Evolutionary conservation across 352 stramenopile species (phyloP), one percentile per base, ranked within the genome.

Genomic region (Globisporangium megalacanthum): DNA sequence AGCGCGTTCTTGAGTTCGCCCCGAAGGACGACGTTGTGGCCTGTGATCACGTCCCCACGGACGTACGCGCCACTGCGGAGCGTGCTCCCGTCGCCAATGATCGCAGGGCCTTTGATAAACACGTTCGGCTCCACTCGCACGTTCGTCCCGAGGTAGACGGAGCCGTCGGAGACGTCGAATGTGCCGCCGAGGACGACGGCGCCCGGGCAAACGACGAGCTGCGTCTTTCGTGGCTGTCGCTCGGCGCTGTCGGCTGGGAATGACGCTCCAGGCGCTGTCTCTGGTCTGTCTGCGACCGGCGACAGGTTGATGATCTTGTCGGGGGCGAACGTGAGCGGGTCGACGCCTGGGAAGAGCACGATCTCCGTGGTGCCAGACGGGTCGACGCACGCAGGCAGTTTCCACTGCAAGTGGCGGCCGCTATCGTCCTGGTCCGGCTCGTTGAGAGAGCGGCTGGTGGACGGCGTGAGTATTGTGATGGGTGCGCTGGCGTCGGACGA

Each of bases 1-100:
- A 93, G 56, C 4, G 70, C 70, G 47, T 92, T 87, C 61, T 90
- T 92, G 37, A 89, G 53, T 45, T 92, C 83, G 1, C 77, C 73
- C 11, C 83, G 66, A 3, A 92, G 60, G 44, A 89, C 78, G 17
- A 89, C 81, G n/a, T 68, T 64, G 10, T 67, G 64, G 0, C 80
- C 80, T 11, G 87, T 54, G 54, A 92, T 69, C 36, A 89, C 70
- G 33, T 90, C 80, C 1, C 83, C 83, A 11, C 83, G 75, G 49
- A 92, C 66, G 48, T 89, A 92, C 31, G 78, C 67, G 4, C 83
- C 83, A 42, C 70, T 83, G 45, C 83, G 81, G 15, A 90, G 36
- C 25, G 75, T 82, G 50, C 66, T 83, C 31, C 68, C 70, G 25
- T 82, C 76, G 13, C 77, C 82, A 46, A 92, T 87, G 64, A 92